Evolutionary conservation across 192 early-diverging fungal species (phyloP).

Genomic region (Pecoramyces ruminantium): DNA sequence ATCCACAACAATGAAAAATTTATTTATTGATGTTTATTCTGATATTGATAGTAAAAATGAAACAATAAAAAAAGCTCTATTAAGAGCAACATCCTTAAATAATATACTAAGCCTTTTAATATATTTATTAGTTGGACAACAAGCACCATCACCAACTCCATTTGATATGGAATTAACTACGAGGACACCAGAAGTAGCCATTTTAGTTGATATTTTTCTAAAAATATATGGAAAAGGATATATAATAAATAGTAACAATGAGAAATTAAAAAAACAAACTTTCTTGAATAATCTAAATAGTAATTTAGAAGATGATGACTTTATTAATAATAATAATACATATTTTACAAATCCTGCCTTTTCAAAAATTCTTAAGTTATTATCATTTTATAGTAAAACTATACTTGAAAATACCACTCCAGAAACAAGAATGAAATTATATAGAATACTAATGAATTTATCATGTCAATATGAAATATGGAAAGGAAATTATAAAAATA

Average conservation of each 20-base stretch:
- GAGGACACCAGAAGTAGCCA: neutral
- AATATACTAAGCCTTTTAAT: neutral
- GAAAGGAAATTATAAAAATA: neutral
- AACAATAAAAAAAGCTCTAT: neutral
- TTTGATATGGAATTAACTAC: neutral
- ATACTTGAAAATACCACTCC: neutral
- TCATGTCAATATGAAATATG: neutral
- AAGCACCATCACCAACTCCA: neutral
- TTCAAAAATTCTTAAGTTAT: neutral
- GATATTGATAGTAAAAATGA: neutral
- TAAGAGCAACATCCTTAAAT: neutral
- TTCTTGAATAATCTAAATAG: neutral
- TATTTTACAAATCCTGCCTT: neutral
- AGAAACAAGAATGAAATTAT: neutral
- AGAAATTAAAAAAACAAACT: too few species aligned
- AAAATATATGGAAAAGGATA: neutral
- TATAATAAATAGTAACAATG: neutral
- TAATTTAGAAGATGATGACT: neutral
- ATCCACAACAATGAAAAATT: neutral
- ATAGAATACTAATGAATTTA: neutral
- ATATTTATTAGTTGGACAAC: neutral
- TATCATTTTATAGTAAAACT: neutral
- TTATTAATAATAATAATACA: neutral
- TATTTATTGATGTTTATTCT: neutral
- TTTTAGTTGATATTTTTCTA: neutral